Conservation (phyloP, 2,329 filamentous ascomycete species). For the Cladosporium sp. region DNA sequence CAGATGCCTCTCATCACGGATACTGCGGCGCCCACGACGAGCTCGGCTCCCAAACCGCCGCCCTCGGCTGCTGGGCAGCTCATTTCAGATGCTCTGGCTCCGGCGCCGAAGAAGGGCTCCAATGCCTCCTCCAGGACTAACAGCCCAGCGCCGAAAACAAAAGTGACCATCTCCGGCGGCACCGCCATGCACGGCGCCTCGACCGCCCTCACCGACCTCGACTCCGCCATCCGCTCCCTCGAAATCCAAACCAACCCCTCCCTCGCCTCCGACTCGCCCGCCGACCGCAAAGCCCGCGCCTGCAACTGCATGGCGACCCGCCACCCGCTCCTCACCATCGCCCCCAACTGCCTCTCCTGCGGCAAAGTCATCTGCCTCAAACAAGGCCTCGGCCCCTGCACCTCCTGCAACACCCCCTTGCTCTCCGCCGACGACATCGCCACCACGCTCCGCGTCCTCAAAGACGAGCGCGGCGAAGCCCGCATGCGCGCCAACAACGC, state of each 20-base stretch:
- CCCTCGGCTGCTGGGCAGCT: constrained; percentile 70
- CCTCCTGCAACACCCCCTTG: constrained; percentile 73
- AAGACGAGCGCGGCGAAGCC: constrained; percentile 79
- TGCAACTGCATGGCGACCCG: constrained; percentile 85
- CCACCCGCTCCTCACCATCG: constrained; percentile 82
- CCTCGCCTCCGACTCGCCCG: constrained; percentile 41
- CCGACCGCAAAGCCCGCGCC: constrained; percentile 53
- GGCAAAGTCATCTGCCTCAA: constrained; percentile 94
- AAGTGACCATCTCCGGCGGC: constrained; percentile 68
- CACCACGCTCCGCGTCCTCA: constrained; percentile 75
- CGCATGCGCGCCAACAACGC: constrained; percentile 76
- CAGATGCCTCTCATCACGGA: constrained; percentile 40
- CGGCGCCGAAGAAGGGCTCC: constrained; percentile 43
- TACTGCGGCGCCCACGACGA: constrained; percentile 38
- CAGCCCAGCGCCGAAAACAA: constrained; percentile 50
- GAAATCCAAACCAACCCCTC: constrained; percentile 89
- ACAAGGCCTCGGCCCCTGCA: constrained; percentile 89
- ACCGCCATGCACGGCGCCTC: constrained; percentile 77
- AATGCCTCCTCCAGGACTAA: constrained; percentile 43
- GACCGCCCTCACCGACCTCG: constrained; percentile 60
- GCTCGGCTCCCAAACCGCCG: constrained; percentile 46
- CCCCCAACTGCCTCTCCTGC: constrained; percentile 86
- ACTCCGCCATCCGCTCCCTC: constrained; percentile 76
- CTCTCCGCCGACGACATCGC: constrained; percentile 69
- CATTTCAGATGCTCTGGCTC: constrained; percentile 62